phyloP scores from a whole-genome alignment of 2,329 filamentous ascomycete genomes.

The Fusarium mangiferae region DNA sequence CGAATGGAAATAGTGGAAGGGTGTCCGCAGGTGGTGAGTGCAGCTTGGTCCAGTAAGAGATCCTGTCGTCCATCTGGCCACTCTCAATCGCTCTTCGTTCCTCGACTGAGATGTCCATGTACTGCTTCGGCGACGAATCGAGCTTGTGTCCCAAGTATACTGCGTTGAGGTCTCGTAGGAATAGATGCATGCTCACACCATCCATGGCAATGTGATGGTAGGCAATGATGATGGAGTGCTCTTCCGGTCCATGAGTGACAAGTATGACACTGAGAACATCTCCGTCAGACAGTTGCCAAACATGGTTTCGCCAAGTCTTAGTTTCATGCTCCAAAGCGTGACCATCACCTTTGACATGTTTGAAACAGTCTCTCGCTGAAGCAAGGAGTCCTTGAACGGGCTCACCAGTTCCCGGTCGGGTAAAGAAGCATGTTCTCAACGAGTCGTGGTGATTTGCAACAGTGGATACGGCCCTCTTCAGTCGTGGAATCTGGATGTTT shows the following conservation, averaged over 20 bases:
- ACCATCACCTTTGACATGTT: neutral
- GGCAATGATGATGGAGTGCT: neutral
- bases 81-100: neutral
- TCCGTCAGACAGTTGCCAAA: neutral
- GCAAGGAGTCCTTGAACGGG: neutral
- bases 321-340: neutral
- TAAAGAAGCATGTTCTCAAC: neutral
- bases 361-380: neutral
- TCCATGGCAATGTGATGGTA: slow-evolving; percentile 1
- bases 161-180: neutral
- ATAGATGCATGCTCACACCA: neutral
- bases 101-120: neutral
- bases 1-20: neutral
- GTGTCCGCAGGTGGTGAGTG: neutral
- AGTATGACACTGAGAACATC: neutral
- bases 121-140: neutral
- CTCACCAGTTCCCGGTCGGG: neutral
- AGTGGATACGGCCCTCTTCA: neutral
- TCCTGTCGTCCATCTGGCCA: neutral
- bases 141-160: neutral
- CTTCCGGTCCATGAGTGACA: neutral
- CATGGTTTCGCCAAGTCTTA: neutral
- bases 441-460: neutral
- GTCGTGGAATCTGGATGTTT: neutral
- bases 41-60: neutral